Base-by-base conservation (phyloP, 768 basidiomycete species). In the Psilocybe azurescens region DNA sequence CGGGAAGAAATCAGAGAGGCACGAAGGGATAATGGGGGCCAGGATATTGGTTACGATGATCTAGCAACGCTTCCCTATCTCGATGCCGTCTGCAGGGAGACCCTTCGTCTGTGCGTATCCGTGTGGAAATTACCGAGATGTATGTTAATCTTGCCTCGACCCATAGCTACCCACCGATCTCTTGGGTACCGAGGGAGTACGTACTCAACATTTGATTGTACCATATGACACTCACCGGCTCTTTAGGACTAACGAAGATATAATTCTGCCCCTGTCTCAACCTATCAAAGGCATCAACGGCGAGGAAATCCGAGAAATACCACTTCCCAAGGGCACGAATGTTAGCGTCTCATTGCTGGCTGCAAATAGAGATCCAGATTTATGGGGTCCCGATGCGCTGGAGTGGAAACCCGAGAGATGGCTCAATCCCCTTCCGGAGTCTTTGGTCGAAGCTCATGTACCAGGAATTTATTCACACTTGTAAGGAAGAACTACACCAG, bases 401-500 rank as follows among this genome's bases (percentile, higher is more conserved):
- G 78, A 82, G 60, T 82, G 78, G 76, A 81, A 78, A 56, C 82
- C 81, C 4, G 79, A 82, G 56, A 71, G 81, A 7, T 83, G 82
- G 80, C 69, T 81, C 2, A 60, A 60, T 28, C 61, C 63, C 1
- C 36, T 67, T 8, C 65, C 68, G 1, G 57, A 59, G 2, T 51
- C 61, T 1, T 29, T 69, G 32, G 33, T 33, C 18, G 41, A 53
- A 39, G 63, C 63, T 1, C 63, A 54, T 50, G 49, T 69, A 11
- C 65, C 68, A 5, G 67, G 67, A 7, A 53, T 69, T 3, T 69
- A 63, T 61, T 62, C 67, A 2, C 32, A 69, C 44, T 13, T 69
- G 67, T 69, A 36, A 53, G 52, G 16, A 28, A 3, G 0, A 28
- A 4, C 6, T 52, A 8, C 51, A 14, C 18, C 6, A 7, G n/a